Conservation (phyloP, 139 green algal species). For the Dunaliella primolecta region DNA sequence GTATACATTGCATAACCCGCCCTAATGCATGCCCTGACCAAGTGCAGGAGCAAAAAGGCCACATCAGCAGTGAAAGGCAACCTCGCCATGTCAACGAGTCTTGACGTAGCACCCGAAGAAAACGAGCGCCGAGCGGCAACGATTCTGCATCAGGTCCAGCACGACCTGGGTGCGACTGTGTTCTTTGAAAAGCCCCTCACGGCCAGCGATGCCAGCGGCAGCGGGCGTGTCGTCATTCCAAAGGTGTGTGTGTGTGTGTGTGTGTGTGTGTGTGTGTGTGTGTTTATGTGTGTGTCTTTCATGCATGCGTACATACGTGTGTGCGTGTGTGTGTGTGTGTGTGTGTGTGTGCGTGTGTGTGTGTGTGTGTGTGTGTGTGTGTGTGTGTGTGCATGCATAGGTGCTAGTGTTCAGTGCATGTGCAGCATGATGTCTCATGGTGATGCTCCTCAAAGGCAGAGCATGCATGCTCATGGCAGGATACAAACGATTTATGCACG, state of each 20-base stretch:
- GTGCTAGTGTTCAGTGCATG: not conserved
- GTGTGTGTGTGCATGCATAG: not conserved
- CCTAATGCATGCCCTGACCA: too few species aligned
- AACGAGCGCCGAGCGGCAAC: constrained; percentile 23
- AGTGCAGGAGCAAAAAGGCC: too few species aligned
- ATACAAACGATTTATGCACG: too few species aligned
- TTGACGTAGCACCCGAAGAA: constrained; percentile 2
- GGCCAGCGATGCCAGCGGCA: constrained; percentile 50
- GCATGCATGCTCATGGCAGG: too few species aligned
- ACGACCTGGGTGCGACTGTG: constrained; percentile 39
- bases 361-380: not conserved
- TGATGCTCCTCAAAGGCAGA: too few species aligned
- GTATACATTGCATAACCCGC: too few species aligned
- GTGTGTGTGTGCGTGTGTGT: not conserved
- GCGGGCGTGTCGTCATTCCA: constrained; percentile 62
- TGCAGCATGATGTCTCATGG: too few species aligned
- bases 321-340: not conserved
- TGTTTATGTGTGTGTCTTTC: not conserved
- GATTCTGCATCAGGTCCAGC: constrained; percentile 30
- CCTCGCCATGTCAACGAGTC: not conserved
- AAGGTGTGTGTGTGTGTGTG: constrained; percentile 44
- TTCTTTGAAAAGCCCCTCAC: constrained; percentile 72
- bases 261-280: not conserved
- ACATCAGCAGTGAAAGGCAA: too few species aligned
- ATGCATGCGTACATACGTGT: not conserved